Evolutionary conservation across 257 asterid species (phyloP).

Genomic region (Primulina huaijiensis): DNA sequence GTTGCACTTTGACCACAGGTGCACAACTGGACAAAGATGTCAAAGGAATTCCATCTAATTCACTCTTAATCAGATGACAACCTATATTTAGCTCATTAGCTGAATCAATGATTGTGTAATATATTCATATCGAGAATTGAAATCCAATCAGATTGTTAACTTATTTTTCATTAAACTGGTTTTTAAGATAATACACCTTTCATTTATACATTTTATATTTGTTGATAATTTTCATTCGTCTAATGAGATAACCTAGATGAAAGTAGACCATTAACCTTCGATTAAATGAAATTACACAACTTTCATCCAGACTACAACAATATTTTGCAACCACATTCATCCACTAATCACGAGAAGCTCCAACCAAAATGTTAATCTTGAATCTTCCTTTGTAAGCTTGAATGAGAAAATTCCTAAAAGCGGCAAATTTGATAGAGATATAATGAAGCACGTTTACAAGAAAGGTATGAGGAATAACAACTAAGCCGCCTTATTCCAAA

Average conservation of each 20-base stretch:
- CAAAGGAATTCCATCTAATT: not conserved
- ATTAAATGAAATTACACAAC: not conserved
- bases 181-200: too few relatives aligned
- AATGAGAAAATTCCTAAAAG: too few relatives aligned
- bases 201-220: too few relatives aligned
- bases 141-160: not conserved
- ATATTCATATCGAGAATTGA: not conserved
- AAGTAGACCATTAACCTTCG: too few relatives aligned
- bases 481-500: not conserved
- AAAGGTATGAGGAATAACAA: not conserved
- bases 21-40: not conserved
- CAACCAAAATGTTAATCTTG: not conserved
- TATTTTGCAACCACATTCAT: not conserved
- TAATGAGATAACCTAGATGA: too few relatives aligned
- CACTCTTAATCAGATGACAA: not conserved
- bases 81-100: not conserved
- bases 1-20: not conserved
- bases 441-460: not conserved
- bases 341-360: not conserved
- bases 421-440: not conserved
- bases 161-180: not conserved
- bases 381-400: not conserved
- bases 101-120: not conserved
- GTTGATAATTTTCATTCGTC: too few relatives aligned
- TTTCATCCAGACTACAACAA: not conserved